Base-by-base conservation (phyloP, 768 basidiomycete species). In the Tulasnella sp. region DNA sequence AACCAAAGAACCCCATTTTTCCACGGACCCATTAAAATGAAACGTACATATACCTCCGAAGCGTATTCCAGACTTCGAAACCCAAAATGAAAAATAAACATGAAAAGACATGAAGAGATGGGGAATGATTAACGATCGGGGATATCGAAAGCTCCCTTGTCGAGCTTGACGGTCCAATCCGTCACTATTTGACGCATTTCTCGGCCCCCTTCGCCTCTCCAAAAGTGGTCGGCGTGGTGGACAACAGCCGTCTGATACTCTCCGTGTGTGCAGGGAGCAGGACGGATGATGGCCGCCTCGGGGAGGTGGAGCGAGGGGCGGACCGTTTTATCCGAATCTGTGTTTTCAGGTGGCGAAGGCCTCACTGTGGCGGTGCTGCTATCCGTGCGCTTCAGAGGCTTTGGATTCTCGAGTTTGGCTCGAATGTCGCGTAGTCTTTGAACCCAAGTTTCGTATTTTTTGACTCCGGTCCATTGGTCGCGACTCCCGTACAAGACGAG, bases 391-490 rank as follows among this genome's bases (percentile, higher is more conserved):
- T 9, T 25, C n/a, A 43, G 41, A 17, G 7, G 17, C n/a, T 17
- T 6, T 17, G 9, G n/a, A 6, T n/a, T n/a, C 41, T n/a, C n/a
- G n/a, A n/a, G n/a, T n/a, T 43, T 6, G 9, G 7, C n/a, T 9
- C 41, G 41, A 43, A 43, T 43, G 9, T 43, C 41, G 17, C 41
- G 41, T 9, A n/a, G 27, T 6, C 41, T 6, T 25, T n/a, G 9
- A 17, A 66, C 67, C 86, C 85, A 88, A 8, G 63, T 61, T 39
- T 74, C 72, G 62, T 87, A 88, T 29, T 68, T 75, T 12, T 68
- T 68, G 1, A 65, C 67, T 1, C 75, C 68, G 2, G 86, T 87
- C 63, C 88, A 89, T 42, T 87, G 78, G 63, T n/a, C n/a, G n/a
- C n/a, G n/a, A n/a, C n/a, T n/a, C n/a, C n/a, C n/a, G n/a, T n/a